Evolutionary conservation across 1,284 basidiomycete genomes (phyloP), one percentile per base, ranked within the genome.

Genomic region (Leccinum insigne): DNA sequence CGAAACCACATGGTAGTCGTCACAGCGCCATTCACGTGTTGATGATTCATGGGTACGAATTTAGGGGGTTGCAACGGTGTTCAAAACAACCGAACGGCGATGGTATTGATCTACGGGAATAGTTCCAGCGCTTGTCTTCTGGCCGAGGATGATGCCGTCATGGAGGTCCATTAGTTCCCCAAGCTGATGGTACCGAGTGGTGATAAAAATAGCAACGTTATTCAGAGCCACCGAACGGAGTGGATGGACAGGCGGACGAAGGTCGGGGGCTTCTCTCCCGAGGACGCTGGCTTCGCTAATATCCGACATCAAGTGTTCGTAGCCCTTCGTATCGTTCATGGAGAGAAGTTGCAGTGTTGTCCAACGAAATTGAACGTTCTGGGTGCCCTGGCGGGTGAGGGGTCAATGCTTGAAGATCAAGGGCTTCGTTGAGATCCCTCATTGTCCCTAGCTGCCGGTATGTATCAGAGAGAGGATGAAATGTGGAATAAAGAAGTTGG

Each of bases 391-490:
- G 52, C 4, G 52, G 14, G 21, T 11, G 52, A 56, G 16, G 23
- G 52, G 13, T 4, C 13, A 7, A 32, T 49, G 65, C 63, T 14
- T 54, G 54, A 10, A 49, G 35, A 5, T n/a, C 38, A 44, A 68
- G 60, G 8, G 62, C 64, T 38, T 64, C 64, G 18, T 68, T 52
- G 14, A 68, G 54, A 18, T 68, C 68, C 6, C 40, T 23, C 7
- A 61, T 44, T 8, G 2, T 32, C 5, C 18, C 10, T 5, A 44
- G 47, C 11, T 35, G 21, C 5, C 29, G 10, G 11, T 56, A 60
- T n/a, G 58, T 49, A 29, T 11, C 21, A 21, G 13, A 32, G 52
- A 49, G 40, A 29, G 26, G 1, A 1, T 6, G 49, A 4, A 47
- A 68, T 59, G 21, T 52, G 52, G 47, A 16, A 21, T 26, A 63